These are phyloP conservation scores for Macrophomina phaseolina DNA, from an alignment of 2,329 filamentous ascomycete genomes.

Conservation along the genomic window DNA sequence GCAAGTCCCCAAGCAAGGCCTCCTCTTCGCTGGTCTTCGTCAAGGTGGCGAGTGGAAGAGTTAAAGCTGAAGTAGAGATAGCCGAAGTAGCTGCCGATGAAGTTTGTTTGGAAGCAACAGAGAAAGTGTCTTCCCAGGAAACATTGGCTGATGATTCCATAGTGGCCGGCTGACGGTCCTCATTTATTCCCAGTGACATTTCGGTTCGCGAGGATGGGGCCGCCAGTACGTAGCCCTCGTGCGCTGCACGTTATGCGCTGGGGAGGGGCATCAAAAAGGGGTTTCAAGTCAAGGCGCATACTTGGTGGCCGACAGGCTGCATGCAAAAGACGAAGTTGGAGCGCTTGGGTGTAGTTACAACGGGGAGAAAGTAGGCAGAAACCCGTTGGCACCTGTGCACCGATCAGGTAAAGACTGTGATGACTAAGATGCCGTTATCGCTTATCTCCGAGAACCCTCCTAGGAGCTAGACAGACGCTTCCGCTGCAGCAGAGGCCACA, in stretches of 20 bases:
- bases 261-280: too few species aligned
- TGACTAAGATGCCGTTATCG: not conserved
- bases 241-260: not conserved
- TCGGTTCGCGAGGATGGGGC: not conserved
- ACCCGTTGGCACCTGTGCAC: not conserved
- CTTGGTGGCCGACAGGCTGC: not conserved
- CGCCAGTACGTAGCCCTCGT: not conserved
- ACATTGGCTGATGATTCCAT: not conserved
- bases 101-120: not conserved
- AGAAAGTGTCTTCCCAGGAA: not conserved
- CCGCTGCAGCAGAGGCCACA: too few species aligned
- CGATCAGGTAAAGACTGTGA: not conserved
- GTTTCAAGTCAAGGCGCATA: not conserved
- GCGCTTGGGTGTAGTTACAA: too few species aligned
- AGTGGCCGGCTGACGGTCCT: not conserved
- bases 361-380: slow-evolving; percentile 1
- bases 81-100: not conserved
- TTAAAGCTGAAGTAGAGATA: not conserved
- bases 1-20: not conserved
- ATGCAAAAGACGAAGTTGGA: not conserved
- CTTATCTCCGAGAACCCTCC: not conserved
- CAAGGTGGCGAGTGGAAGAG: not conserved
- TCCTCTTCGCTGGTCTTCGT: not conserved
- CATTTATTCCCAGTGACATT: not conserved
- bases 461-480: too few species aligned